These are phyloP conservation scores for Leishmania guyanensis DNA, from an alignment of 208 protist species.

Conservation along the genomic window DNA sequence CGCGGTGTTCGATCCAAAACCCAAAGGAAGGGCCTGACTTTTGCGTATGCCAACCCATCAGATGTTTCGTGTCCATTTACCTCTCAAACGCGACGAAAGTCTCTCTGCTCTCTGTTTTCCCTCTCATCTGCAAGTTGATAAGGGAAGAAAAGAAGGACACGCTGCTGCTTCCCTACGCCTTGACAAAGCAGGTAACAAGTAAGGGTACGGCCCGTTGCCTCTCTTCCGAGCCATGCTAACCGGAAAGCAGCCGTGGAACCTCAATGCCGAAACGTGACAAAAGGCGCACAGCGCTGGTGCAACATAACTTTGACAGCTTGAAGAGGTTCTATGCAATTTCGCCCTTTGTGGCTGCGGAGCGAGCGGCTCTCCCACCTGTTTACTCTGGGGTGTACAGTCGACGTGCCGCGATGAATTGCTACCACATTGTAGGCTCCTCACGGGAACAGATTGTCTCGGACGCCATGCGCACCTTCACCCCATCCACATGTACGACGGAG, in stretches of 20 bases:
- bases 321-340: conserved; percentile 72
- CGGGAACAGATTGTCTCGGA: conserved; percentile 68
- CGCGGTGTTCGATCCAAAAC: too few species aligned
- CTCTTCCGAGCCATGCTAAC: background rate
- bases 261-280: conserved; percentile 44
- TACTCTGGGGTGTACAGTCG: conserved; percentile 68
- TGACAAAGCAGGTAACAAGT: background rate
- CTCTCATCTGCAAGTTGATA: background rate
- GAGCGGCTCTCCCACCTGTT: conserved; percentile 56
- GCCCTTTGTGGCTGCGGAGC: conserved; percentile 45
- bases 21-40: too few species aligned
- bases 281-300: conserved; percentile 43
- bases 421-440: conserved; percentile 69
- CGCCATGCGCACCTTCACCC: conserved; percentile 75
- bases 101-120: background rate
- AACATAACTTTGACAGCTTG: conserved; percentile 73
- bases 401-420: conserved; percentile 62
- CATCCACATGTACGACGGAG: conserved; percentile 64
- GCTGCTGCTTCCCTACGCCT: background rate
- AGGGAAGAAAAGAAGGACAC: background rate
- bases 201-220: background rate
- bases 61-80: background rate
- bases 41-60: background rate
- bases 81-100: background rate
- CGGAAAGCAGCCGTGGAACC: background rate